Evolutionary conservation across 2,329 filamentous ascomycete species (phyloP), one percentile per base, ranked within the genome.

Genomic region (Acrocalymma vagum): DNA sequence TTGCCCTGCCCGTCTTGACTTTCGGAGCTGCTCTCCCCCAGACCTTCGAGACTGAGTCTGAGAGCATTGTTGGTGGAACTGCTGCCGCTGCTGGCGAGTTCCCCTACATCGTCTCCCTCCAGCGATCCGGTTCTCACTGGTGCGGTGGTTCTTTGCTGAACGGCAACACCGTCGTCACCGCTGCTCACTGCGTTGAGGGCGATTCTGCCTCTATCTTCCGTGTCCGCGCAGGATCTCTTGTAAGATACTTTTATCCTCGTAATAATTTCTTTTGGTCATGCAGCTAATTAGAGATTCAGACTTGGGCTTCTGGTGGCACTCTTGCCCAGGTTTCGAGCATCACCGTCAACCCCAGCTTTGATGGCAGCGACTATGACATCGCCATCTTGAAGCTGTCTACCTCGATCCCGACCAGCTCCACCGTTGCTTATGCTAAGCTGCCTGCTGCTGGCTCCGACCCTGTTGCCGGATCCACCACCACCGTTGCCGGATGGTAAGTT

Each of bases 101-200:
- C 33, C 61, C 61, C 41, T 64, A 50, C 56, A 62, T 64, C 29
- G 58, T 58, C 51, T 51, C 45, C 22, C 30, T 63, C 17, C 56
- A 59, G 36, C 7, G 20, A 4, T 29, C 29, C 29, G 58, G 58
- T 18, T 39, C 41, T n/a, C 59, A 63, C 40, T 47, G 55, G 51
- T 64, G 61, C 41, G 61, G 61, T 47, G 61, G 59, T 18, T 48
- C 56, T 11, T 47, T 64, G 2, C 11, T 64, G 33, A 54, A 64
- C 45, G 45, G 45, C 21, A 55, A 55, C 53, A 64, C 61, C 3
- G 55, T 64, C 29, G 24, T 64, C 32, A 62, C 59, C 10, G 61
- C 61, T 22, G 59, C 50, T 45, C 61, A 64, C 47, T 64, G 61
- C 47, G 50, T 47, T 37, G 50, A 49, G 8, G 47, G 42, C 27